A percentile compares a stretch with the other conserved stretches of the same genome.
Evolutionary conservation across 805 yeast genomes (phyloP).

Genomic region (Yamadazyma philogaea): DNA sequence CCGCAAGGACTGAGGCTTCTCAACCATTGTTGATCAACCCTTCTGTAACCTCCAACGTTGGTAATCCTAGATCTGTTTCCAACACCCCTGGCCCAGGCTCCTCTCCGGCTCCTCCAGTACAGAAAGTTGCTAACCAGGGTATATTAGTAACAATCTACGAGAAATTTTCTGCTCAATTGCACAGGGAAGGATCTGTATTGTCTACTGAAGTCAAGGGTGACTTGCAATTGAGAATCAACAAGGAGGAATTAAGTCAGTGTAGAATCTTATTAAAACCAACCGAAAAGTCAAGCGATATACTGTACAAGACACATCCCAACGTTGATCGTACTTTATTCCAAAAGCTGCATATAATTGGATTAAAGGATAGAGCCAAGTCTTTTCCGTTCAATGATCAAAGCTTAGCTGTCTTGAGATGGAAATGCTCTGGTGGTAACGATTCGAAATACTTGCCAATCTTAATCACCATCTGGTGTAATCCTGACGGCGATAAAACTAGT

Average conservation of each 20-base stretch:
- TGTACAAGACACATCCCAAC: conserved; percentile 93
- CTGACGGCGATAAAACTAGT: conserved; percentile 52
- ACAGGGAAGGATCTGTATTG: conserved; percentile 75
- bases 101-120: conserved; percentile 13
- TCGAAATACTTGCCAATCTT: conserved; percentile 60
- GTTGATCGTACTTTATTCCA: conserved; percentile 77
- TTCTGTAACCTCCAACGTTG: conserved; percentile 22
- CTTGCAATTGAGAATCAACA: conserved; percentile 80
- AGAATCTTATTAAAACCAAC: conserved; percentile 55
- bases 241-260: conserved; percentile 66
- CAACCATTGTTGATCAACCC: conserved; percentile 25
- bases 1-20: conserved; percentile 25
- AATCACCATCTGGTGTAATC: conserved; percentile 81
- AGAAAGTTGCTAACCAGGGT: conserved; percentile 59
- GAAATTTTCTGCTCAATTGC: conserved; percentile 68
- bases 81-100: conserved; percentile 15
- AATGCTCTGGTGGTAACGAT: conserved; percentile 62
- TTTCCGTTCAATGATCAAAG: conserved; percentile 92
- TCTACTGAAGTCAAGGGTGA: conserved; percentile 86
- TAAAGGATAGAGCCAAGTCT: conserved; percentile 73
- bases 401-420: conserved; percentile 92
- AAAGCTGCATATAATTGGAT: conserved; percentile 54
- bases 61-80: conserved; percentile 11
- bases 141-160: conserved; percentile 76
- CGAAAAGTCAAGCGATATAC: conserved; percentile 49